phyloP scores from a whole-genome alignment of 2,329 filamentous ascomycete species.

The Immersiporthe knoxdaviesiana region DNA sequence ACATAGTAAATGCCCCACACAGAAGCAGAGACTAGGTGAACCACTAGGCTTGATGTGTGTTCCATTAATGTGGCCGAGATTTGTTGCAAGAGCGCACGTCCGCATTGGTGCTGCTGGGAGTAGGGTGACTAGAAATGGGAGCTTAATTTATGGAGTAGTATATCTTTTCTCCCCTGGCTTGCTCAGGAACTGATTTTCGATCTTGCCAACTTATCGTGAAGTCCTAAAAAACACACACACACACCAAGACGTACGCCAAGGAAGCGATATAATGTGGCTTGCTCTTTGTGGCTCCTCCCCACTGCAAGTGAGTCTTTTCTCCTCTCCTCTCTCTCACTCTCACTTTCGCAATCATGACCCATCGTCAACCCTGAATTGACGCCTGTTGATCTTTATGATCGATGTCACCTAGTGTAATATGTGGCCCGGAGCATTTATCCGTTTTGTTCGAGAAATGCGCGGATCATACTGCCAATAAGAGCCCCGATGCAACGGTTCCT shows the following conservation, averaged over 20 bases:
- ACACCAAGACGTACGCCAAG: neutral
- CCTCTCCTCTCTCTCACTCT: no score
- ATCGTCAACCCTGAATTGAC: neutral
- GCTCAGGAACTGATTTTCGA: no score
- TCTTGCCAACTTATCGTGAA: neutral
- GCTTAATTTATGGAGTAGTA: slow-evolving; percentile 1
- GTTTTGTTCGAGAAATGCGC: neutral
- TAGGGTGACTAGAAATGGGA: neutral
- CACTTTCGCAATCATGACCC: no score
- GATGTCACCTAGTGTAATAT: neutral
- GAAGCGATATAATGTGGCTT: neutral
- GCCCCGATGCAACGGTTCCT: neutral
- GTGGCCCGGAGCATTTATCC: neutral
- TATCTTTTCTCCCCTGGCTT: neutral
- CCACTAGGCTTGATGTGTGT: neutral
- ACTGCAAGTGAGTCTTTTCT: no score
- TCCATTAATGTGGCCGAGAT: neutral
- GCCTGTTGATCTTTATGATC: neutral
- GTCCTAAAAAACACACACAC: no score
- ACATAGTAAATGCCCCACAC: neutral
- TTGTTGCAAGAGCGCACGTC: neutral
- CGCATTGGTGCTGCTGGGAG: neutral
- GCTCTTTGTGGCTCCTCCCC: no score
- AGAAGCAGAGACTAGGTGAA: neutral
- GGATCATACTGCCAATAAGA: neutral